Evolutionary conservation across 495 filamentous ascomycete genomes (phyloP).

Genomic region (Letharia columbiana): DNA sequence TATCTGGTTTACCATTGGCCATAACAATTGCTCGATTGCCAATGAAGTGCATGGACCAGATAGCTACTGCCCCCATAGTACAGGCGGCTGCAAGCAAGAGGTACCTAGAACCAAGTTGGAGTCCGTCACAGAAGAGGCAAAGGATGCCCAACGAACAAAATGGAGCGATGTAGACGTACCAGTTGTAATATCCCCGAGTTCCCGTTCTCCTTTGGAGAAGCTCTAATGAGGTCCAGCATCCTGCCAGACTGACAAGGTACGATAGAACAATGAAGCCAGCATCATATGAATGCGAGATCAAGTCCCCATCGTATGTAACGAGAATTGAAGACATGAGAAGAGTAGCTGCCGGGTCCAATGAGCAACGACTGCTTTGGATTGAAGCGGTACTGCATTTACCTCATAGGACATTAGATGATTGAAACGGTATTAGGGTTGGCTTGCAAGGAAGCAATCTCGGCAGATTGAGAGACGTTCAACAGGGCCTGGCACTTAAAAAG

Average conservation of each 20-base stretch:
- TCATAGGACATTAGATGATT: background rate
- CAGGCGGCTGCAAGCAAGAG: slow-evolving; percentile 62
- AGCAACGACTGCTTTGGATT: background rate
- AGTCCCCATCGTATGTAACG: slow-evolving; percentile 26
- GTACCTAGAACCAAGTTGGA: slow-evolving; percentile 41
- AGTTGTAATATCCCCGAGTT: slow-evolving; percentile 57
- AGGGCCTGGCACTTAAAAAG: background rate
- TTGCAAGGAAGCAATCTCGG: background rate
- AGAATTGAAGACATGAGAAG: background rate
- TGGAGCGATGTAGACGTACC: slow-evolving; percentile 36
- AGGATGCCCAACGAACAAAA: background rate
- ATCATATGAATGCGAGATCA: slow-evolving; percentile 48
- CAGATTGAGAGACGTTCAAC: no score
- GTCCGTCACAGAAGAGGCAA: background rate
- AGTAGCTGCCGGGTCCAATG: background rate
- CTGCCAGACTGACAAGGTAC: slow-evolving; percentile 68
- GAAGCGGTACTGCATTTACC: background rate
- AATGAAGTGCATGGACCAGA: slow-evolving; percentile 81
- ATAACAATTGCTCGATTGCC: slow-evolving; percentile 74
- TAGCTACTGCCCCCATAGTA: slow-evolving; percentile 75
- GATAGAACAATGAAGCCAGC: slow-evolving; percentile 62
- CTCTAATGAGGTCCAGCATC: slow-evolving; percentile 70
- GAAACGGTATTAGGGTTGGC: background rate
- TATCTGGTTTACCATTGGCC: slow-evolving; percentile 45
- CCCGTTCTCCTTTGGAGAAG: slow-evolving; percentile 70